Percentiles rank a stretch among this genome's conserved stretches.
phyloP scores from a whole-genome alignment of 139 green algal genomes.

The Chlamydomonas incerta region DNA sequence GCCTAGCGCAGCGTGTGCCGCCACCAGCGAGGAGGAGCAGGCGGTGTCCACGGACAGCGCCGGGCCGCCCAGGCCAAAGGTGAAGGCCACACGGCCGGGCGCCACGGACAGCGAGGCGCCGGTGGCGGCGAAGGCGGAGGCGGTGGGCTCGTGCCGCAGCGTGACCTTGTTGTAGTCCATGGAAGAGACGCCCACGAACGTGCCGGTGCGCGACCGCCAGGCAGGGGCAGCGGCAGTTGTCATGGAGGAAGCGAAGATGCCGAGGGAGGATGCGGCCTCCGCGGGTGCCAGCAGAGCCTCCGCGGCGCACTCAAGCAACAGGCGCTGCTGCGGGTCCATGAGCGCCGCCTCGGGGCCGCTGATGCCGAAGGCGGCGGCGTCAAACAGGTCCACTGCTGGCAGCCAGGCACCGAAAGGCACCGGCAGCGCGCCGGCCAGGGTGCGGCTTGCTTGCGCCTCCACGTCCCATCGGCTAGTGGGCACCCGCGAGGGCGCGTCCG shows the following conservation, averaged over 20 bases:
- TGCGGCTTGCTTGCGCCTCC: too few species aligned
- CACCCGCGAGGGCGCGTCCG: background rate
- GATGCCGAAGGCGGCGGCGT: constrained; percentile 76
- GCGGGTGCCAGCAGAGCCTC: constrained; percentile 40
- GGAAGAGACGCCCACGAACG: constrained; percentile 70
- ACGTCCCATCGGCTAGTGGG: too few species aligned
- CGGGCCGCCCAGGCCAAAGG: constrained; percentile 77
- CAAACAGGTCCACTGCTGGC: constrained; percentile 70
- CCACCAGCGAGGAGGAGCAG: constrained; percentile 75
- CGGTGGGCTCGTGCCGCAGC: constrained; percentile 13
- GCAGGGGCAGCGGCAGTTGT: background rate
- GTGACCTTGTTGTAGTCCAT: constrained; percentile 76
- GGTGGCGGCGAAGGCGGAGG: constrained; percentile 58
- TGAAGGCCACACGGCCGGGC: constrained; percentile 80
- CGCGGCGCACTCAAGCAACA: constrained; percentile 75
- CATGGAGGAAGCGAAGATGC: too few species aligned
- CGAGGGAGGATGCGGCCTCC: too few species aligned
- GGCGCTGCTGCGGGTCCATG: constrained; percentile 90
- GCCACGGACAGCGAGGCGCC: constrained; percentile 75
- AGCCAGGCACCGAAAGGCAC: constrained; percentile 71
- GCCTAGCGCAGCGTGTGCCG: constrained; percentile 57
- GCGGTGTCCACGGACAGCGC: constrained; percentile 80
- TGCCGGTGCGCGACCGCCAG: constrained; percentile 10
- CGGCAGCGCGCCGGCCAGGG: constrained; percentile 21
- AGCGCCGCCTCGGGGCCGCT: constrained; percentile 63